These are phyloP conservation scores for Rutstroemia sydowiana DNA, from an alignment of 2,329 filamentous ascomycete genomes.

Conservation along the genomic window DNA sequence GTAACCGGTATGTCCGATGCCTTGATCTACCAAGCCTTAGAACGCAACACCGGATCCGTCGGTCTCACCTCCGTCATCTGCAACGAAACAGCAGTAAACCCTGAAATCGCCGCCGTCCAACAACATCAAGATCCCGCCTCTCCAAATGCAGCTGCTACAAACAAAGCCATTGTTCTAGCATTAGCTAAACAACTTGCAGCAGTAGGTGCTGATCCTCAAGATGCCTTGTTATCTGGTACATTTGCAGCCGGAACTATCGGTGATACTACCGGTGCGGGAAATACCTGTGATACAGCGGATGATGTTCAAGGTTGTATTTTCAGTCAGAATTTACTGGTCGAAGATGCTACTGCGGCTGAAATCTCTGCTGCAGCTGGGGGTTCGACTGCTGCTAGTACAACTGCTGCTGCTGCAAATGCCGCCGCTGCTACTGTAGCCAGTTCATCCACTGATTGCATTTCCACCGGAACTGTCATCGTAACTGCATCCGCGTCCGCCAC, in stretches of 20 bases:
- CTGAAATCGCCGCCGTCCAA: constrained; percentile 55
- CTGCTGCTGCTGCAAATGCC: constrained; percentile 9
- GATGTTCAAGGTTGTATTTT: constrained; percentile 49
- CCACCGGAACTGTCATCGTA: constrained; percentile 9
- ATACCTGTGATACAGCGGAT: constrained; percentile 42
- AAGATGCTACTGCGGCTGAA: constrained; percentile 46
- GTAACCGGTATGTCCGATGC: constrained; percentile 45
- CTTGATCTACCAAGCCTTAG: constrained; percentile 46
- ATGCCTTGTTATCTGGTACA: constrained; percentile 53
- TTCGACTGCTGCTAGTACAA: constrained; percentile 11
- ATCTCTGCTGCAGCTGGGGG: constrained; percentile 41
- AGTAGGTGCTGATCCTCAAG: constrained; percentile 54
- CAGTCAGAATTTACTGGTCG: constrained; percentile 42
- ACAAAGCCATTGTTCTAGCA: constrained; percentile 53
- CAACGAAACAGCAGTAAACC: constrained; percentile 50
- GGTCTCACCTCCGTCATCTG: constrained; percentile 52
- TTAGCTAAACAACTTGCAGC: constrained; percentile 52
- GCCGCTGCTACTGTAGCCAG: background rate
- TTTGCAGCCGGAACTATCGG: constrained; percentile 49
- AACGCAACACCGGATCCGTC: constrained; percentile 53
- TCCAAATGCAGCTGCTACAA: constrained; percentile 44
- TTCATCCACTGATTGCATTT: constrained; percentile 14
- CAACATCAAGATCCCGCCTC: constrained; percentile 65
- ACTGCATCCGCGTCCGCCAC: constrained; percentile 2
- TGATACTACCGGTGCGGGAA: constrained; percentile 40